Evolutionary conservation across 2,329 filamentous ascomycete species (phyloP).

Genomic region (Pochonia chlamydosporia): DNA sequence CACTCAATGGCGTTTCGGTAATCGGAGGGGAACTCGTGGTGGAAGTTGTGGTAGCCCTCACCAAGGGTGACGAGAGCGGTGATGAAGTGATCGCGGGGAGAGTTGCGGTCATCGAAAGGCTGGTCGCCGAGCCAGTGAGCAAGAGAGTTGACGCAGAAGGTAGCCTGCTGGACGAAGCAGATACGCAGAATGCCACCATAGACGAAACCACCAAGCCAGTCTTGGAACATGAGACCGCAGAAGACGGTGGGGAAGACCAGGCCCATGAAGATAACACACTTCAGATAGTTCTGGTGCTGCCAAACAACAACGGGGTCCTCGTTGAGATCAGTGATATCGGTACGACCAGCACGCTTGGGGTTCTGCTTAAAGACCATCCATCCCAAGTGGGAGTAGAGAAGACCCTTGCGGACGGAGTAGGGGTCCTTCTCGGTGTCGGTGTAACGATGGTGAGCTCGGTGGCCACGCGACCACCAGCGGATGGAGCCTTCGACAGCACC

Average conservation of each 20-base stretch:
- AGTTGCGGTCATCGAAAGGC: conserved; percentile 90
- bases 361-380: conserved; percentile 96
- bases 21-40: conserved; percentile 90
- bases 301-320: conserved; percentile 79
- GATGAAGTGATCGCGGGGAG: conserved; percentile 80
- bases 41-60: conserved; percentile 92
- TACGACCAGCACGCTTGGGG: conserved; percentile 80
- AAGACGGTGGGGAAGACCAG: conserved; percentile 70
- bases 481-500: conserved; percentile 82
- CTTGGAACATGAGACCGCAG: conserved; percentile 72
- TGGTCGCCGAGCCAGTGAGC: conserved; percentile 90
- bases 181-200: conserved; percentile 82
- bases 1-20: conserved; percentile 90
- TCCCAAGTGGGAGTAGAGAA: conserved; percentile 71
- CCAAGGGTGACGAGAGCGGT: conserved; percentile 81
- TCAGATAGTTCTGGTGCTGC: conserved; percentile 84
- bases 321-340: conserved; percentile 83
- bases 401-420: conserved; percentile 84
- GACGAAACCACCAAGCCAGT: conserved; percentile 76
- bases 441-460: conserved; percentile 84
- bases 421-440: conserved; percentile 91
- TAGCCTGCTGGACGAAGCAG: conserved; percentile 87
- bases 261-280: conserved; percentile 71
- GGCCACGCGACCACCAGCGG: conserved; percentile 83
- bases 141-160: conserved; percentile 88